Evolutionary conservation across 495 filamentous ascomycete genomes (phyloP).

Genomic region (Neurospora sp.): DNA sequence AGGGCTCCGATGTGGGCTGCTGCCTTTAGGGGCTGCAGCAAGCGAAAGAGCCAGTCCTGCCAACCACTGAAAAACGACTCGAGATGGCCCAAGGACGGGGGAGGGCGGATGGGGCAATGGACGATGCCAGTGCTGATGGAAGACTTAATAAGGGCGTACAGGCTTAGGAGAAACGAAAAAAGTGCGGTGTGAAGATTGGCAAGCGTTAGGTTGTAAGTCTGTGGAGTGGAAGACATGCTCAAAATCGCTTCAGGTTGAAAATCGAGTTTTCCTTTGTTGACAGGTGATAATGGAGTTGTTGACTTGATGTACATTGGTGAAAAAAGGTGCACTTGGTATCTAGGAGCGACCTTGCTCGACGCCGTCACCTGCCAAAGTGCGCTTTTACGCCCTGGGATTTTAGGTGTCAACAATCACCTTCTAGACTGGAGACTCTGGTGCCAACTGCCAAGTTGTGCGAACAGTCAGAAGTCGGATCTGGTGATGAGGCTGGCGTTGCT

Average conservation of each 20-base stretch:
- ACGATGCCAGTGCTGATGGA: background rate
- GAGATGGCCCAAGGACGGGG: constrained; percentile 4
- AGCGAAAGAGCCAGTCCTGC: constrained; percentile 1
- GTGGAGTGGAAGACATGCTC: background rate
- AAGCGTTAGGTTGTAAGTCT: background rate
- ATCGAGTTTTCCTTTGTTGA: background rate
- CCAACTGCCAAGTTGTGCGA: background rate
- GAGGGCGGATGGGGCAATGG: constrained; percentile 1
- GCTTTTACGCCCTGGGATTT: background rate
- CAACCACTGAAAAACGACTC: constrained; percentile 1
- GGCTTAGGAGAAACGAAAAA: background rate
- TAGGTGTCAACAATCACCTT: background rate
- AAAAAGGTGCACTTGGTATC: background rate
- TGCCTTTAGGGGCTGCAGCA: constrained; percentile 3
- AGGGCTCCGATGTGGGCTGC: constrained; percentile 1
- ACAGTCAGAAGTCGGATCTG: background rate
- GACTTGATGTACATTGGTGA: background rate
- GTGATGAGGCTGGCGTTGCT: background rate
- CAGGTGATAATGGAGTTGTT: background rate
- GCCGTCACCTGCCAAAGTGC: background rate
- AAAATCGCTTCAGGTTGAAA: background rate
- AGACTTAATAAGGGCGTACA: background rate
- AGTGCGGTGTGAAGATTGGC: constrained; percentile 1
- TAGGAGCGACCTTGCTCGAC: background rate
- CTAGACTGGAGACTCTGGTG: background rate